These are phyloP conservation scores for Pyrenophora graminea DNA, from an alignment of 2,329 filamentous ascomycete genomes.

Conservation along the genomic window DNA sequence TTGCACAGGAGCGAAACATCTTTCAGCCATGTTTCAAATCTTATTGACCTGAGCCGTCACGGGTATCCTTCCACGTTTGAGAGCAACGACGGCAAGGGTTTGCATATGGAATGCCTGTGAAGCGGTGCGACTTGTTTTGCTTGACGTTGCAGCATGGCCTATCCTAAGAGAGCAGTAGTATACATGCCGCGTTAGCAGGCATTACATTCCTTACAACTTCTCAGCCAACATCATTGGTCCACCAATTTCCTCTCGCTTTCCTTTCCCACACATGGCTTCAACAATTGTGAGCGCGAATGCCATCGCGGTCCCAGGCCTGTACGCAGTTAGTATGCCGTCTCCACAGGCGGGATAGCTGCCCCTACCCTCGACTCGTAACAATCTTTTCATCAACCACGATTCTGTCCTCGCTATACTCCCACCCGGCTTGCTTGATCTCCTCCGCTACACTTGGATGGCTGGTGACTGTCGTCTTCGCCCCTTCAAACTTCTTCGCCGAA, in stretches of 20 bases:
- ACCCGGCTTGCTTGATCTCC: conserved; percentile 36
- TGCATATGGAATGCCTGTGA: too few species aligned
- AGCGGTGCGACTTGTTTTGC: too few species aligned
- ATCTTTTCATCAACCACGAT: conserved; percentile 44
- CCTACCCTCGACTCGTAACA: conserved; percentile 44
- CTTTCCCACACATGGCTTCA: conserved; percentile 44
- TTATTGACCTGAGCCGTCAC: too few species aligned
- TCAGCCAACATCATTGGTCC: conserved; percentile 52
- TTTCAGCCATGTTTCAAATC: too few species aligned
- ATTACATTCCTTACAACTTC: conserved; percentile 19
- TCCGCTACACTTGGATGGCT: conserved; percentile 47
- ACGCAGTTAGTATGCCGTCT: not conserved
- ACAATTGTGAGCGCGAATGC: conserved; percentile 47
- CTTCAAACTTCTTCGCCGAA: conserved; percentile 20
- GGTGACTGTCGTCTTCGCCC: conserved; percentile 36
- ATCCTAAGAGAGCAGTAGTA: too few species aligned
- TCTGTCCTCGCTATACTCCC: conserved; percentile 44
- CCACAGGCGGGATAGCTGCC: too few species aligned
- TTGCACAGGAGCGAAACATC: too few species aligned
- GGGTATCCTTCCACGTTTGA: too few species aligned
- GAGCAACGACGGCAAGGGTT: too few species aligned
- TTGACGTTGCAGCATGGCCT: too few species aligned
- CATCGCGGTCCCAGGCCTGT: conserved; percentile 47
- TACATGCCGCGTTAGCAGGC: too few species aligned
- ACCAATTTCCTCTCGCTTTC: conserved; percentile 56